Base-by-base conservation (phyloP, 2,329 filamentous ascomycete species). In the Penicillium sp. region DNA sequence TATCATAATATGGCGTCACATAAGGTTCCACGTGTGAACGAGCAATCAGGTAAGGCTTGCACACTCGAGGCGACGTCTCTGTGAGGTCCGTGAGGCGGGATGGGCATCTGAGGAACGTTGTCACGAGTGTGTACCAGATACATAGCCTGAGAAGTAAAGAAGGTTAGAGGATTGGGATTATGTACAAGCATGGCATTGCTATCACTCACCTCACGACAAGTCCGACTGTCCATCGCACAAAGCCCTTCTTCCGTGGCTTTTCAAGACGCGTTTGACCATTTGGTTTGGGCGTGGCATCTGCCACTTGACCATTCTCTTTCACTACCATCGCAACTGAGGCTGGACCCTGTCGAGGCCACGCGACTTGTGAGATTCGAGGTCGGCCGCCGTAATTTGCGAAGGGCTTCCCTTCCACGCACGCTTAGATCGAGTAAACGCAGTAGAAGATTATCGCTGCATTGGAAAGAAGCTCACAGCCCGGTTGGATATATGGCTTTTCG, bases 61-160 rank as follows among this genome's bases (percentile, higher is more conserved):
- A 99, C 58, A 97, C 83, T 60, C 78, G 81, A 1, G 92, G 89
- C 1, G 90, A 89, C 31, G 80, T 75, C 27, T 88, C 83, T 65
- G 84, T 82, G 66, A 94, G 83, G 27, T 84, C 81, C 29, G 86
- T 82, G 57, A 87, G 75, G 9, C 83, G 84, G 3, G 86, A 79
- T 13, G 93, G 93, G 72, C 93, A 99, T 58, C 87, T 85, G 71
- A 99, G 89, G 56, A 93, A 75, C 52, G 94, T 77, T 25, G 89
- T 94, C 58, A 91, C 73, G 60, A 97, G 86, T 35, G 86, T 82
- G 71, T 94, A 96, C 93, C 93, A 99, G 21, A 90, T 88, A 55
- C 87, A 73, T 42, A 97, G 73, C 67, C 93, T 93, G 58, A 46
- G 51, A 40, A 38, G 37, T 45, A 44, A 52, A 50, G 15, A 54